Evolutionary conservation across 2,329 filamentous ascomycete genomes (phyloP).

Genomic region (Aspergillus awamori): DNA sequence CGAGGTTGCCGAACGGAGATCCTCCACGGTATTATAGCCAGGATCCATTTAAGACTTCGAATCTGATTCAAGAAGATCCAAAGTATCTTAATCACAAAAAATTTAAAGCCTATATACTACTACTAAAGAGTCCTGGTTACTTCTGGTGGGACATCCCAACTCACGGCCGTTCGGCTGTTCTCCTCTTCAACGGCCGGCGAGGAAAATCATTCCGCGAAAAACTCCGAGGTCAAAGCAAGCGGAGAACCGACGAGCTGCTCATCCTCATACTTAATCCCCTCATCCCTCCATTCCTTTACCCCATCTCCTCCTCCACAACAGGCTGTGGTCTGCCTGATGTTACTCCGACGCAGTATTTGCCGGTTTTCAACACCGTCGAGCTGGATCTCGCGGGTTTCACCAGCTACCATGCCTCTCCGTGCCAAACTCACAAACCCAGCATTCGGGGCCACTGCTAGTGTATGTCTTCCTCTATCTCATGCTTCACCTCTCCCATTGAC

Average conservation of each 20-base stretch:
- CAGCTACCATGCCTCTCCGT: constrained; percentile 73
- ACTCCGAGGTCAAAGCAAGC: constrained; percentile 37
- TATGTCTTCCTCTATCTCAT: constrained; percentile 36
- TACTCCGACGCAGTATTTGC: constrained; percentile 44
- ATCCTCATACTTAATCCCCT: constrained; percentile 23
- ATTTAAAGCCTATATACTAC: background rate
- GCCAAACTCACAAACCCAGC: constrained; percentile 70
- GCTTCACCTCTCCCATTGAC: background rate
- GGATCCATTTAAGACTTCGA: too few species aligned
- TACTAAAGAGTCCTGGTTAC: background rate
- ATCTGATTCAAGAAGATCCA: too few species aligned
- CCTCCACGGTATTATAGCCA: background rate
- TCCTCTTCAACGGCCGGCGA: constrained; percentile 17
- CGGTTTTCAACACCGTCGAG: constrained; percentile 48
- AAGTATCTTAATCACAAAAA: background rate
- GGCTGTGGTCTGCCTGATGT: constrained; percentile 43
- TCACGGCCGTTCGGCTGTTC: constrained; percentile 4
- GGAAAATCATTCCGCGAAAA: constrained; percentile 29
- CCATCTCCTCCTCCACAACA: constrained; percentile 16
- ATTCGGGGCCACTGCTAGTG: constrained; percentile 56
- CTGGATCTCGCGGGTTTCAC: constrained; percentile 49
- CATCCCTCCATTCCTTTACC: constrained; percentile 15
- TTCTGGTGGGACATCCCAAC: constrained; percentile 1
- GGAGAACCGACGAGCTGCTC: constrained; percentile 30
- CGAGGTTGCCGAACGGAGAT: background rate